Evolutionary conservation across 352 stramenopile species (phyloP), one percentile per base, ranked within the genome.

Genomic region (Phytopythium litorale): DNA sequence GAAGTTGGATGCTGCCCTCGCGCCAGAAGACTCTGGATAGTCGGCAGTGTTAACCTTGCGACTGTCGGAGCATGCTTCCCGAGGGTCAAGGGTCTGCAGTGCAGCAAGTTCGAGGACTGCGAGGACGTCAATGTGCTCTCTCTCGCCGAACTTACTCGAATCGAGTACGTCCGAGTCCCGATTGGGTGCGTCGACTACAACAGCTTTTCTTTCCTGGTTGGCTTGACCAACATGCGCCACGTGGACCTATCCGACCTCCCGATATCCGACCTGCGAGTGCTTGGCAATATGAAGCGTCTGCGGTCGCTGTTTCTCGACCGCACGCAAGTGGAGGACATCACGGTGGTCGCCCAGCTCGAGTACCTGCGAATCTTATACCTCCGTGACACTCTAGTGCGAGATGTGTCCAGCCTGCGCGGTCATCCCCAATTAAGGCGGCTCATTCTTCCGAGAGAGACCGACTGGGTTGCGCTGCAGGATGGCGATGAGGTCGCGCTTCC

Each of bases 221-320:
- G 23, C 4, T 28, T 60, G 25, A n/a, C 19, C 8, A 38, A 30
- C 16, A 21, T 60, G 37, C 37, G 40, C 7, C 28, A 52, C 18
- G 7, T 60, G 25, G 23, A 52, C n/a, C n/a, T 60, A 23, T 30
- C 23, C 3, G 55, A 60, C 18, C 23, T 60, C 38, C 55, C 55
- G 8, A 51, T 60, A 15, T 52, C 55, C 0, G 55, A 60, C 23
- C 13, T 60, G 6, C 4, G 6, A 13, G 38, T 52, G 6, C 23
- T 60, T 28, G 12, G 38, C 18, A 40, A 50, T 18, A 60, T 60
- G 55, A 52, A 23, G 28, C 38, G 30, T 6, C 25, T 60, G 7
- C 55, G 55, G 13, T 35, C 37, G 18, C 19, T 60, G 38, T 25
- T 51, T 7, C 25, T 60, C 21, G 23, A 37, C 3, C 19, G 55